A percentile compares a stretch with the other conserved stretches of the same genome.
Evolutionary conservation across 1,139 yeast genomes (phyloP).

Genomic region (Blastobotrys capitulatus): DNA sequence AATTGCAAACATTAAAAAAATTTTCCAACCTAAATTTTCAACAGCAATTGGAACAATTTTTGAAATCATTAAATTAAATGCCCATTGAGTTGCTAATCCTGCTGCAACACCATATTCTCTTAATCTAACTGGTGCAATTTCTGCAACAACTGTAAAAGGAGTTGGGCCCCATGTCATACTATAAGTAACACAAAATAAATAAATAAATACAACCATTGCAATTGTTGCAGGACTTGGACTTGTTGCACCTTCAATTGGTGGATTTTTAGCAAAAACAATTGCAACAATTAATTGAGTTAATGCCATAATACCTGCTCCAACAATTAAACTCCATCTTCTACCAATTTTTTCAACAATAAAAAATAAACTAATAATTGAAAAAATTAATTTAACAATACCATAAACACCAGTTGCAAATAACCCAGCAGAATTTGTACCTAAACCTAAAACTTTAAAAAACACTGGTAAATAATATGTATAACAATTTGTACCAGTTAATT

Average conservation of each 20-base stretch:
- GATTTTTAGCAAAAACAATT: conserved; percentile 24
- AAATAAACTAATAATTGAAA: conserved; percentile 40
- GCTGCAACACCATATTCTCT: conserved; percentile 68
- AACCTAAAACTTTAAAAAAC: conserved; percentile 47
- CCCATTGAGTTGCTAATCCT: conserved; percentile 73
- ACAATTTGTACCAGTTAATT: conserved; percentile 67
- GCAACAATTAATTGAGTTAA: conserved; percentile 35
- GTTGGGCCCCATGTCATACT: conserved; percentile 82
- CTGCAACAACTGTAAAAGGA: conserved; percentile 73
- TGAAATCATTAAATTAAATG: conserved; percentile 61
- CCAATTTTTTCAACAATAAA: conserved; percentile 45
- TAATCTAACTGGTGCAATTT: conserved; percentile 58
- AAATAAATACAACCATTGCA: conserved; percentile 58
- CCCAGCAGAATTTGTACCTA: conserved; percentile 44
- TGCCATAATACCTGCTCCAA: conserved; percentile 46
- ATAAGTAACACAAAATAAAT: conserved; percentile 65
- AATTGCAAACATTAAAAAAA: conserved; percentile 48
- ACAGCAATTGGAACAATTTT: conserved; percentile 39
- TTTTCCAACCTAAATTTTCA: conserved; percentile 36
- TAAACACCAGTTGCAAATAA: conserved; percentile 39
- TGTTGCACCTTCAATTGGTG: conserved; percentile 11
- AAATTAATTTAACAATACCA: conserved; percentile 28
- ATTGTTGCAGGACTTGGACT: background rate
- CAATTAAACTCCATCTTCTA: conserved; percentile 46
- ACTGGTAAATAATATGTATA: conserved; percentile 59